These are phyloP conservation scores for Aspergillus chevalieri DNA, from an alignment of 2,329 filamentous ascomycete species.

Conservation along the genomic window DNA sequence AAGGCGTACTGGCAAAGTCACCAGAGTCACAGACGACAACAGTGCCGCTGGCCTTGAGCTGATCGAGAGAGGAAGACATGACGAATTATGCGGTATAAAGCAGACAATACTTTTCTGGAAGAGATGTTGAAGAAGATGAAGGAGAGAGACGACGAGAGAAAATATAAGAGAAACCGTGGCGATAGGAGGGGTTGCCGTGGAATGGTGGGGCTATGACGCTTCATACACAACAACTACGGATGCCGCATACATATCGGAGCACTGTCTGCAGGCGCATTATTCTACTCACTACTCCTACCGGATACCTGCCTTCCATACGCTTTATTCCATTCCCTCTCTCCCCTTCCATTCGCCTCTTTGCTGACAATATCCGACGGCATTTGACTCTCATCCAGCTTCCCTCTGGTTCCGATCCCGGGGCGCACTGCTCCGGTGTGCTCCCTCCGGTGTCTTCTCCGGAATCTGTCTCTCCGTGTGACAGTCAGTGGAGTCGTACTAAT, in stretches of 20 bases:
- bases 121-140: constrained; percentile 5
- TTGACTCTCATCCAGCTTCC: neutral
- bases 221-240: neutral
- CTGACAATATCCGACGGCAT: neutral
- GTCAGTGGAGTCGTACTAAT: too few species aligned
- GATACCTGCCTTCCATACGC: neutral
- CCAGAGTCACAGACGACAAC: constrained; percentile 97
- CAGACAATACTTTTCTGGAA: too few species aligned
- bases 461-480: too few species aligned
- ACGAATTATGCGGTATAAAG: constrained; percentile 13
- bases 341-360: neutral
- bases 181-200: constrained; percentile 9
- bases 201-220: constrained; percentile 22
- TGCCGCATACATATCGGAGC: neutral
- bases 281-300: neutral
- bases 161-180: constrained; percentile 17
- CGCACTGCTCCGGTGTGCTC: neutral
- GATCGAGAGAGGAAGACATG: constrained; percentile 89
- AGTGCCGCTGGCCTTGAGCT: constrained; percentile 95
- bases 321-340: neutral
- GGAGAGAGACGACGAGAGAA: constrained; percentile 15
- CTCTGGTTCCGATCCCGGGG: neutral
- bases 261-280: neutral
- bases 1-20: constrained; percentile 69
- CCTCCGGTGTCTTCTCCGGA: neutral